Base-by-base conservation (phyloP, 345 rosid genomes). In the Excoecaria agallocha region DNA sequence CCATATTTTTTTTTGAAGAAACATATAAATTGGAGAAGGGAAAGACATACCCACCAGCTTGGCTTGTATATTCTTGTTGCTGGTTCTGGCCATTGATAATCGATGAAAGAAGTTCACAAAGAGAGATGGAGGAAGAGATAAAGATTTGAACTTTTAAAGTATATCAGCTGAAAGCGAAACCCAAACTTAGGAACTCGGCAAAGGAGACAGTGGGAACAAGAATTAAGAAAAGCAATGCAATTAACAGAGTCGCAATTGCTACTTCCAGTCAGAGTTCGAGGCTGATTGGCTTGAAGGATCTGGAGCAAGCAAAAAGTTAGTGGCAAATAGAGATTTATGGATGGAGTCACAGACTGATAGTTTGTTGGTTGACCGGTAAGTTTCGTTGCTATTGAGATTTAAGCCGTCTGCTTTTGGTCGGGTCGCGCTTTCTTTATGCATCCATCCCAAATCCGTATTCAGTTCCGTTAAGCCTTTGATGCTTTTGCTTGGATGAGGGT, bases 21-120 rank as follows among this genome's bases (percentile, higher is more conserved):
- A 45, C 10, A 43, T 8, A 50, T 49, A 62, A 50, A 17, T 6
- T 8, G 30, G 68, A 73, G 52, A 76, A 82, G 57, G 79, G 84
- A 71, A 84, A 80, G 79, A 85, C 88, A 79, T 91, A 87, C 90
- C 91, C 83, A 91, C 96, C 96, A 91, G 93, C 85, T 91, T 91
- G 85, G 93, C 93, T 84, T 91, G 96, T 72, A 86, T 84, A 85
- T 87, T 91, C 81, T 83, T 91, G 86, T 79, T 86, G 77, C 89
- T 78, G 0, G 86, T 79, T 68, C 89, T 83, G 3, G 86, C 87
- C 93, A 86, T 85, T 20, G 69, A 50, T 59, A 61, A 72, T 13
- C 67, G 66, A 67, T 22, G 11, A 68, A 30, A 30, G 20, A 49
- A 35, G 15, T 35, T 46, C 19, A 25, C 30, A 52, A 17, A 68